Conservation (phyloP, 2,329 filamentous ascomycete species). For the Seiridium cupressi region DNA sequence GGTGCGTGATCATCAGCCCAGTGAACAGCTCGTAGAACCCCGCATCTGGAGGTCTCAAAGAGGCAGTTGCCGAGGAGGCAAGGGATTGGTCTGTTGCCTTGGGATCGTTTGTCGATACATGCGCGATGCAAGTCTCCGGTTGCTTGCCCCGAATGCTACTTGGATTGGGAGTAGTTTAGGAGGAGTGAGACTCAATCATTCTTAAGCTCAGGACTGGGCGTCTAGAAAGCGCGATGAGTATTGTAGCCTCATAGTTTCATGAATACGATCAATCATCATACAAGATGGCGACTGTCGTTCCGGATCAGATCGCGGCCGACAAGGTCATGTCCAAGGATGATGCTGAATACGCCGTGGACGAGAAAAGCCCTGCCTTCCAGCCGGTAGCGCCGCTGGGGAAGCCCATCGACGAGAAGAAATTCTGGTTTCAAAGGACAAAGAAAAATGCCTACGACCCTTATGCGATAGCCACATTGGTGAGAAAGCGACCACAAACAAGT, state of each 20-base stretch:
- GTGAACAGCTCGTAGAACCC: neutral
- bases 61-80: slow-evolving; percentile 5
- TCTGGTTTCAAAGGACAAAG: slow-evolving; percentile 31
- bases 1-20: neutral
- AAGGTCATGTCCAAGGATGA: slow-evolving; percentile 15
- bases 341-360: slow-evolving; percentile 11
- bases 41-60: slow-evolving; percentile 3
- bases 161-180: neutral
- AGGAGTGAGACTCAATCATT: neutral
- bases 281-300: slow-evolving; percentile 23
- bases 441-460: slow-evolving; percentile 16
- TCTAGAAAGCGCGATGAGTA: too few relatives aligned
- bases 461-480: slow-evolving; percentile 25
- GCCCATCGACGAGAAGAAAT: slow-evolving; percentile 22
- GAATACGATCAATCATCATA: too few relatives aligned
- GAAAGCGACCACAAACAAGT: neutral
- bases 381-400: slow-evolving; percentile 22
- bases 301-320: slow-evolving; percentile 10
- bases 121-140: neutral
- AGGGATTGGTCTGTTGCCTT: neutral
- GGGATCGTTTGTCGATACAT: neutral
- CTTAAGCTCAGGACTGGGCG: too few relatives aligned
- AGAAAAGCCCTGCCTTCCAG: slow-evolving; percentile 10
- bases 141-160: neutral
- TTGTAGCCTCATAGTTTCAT: too few relatives aligned